Percentiles rank a stretch among this genome's conserved stretches.
Evolutionary conservation across 1,284 basidiomycete species (phyloP).

Genomic region (Fomitopsis pinicola): DNA sequence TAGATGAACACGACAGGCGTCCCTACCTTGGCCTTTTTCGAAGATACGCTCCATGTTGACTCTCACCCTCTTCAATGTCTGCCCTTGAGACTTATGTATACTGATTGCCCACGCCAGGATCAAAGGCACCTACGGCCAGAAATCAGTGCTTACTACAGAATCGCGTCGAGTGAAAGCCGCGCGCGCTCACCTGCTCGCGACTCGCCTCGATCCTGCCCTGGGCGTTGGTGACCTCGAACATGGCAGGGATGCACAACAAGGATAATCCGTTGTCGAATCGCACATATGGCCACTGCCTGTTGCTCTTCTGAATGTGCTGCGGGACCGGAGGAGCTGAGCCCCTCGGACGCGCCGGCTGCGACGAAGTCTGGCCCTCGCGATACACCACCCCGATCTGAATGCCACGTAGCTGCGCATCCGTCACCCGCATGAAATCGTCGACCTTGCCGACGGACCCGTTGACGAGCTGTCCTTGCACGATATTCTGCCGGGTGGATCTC

Average conservation of each 20-base stretch:
- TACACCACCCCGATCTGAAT: conserved; percentile 31
- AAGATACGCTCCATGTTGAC: conserved; percentile 66
- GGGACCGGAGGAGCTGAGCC: background rate
- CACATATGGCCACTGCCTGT: conserved; percentile 49
- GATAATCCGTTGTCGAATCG: conserved; percentile 42
- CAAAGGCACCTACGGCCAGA: conserved; percentile 52
- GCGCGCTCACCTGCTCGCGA: conserved; percentile 42
- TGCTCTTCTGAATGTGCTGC: conserved; percentile 8
- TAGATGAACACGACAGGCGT: background rate
- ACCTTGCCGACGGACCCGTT: conserved; percentile 89
- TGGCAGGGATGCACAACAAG: conserved; percentile 44
- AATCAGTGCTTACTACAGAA: background rate
- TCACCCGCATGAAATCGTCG: conserved; percentile 52
- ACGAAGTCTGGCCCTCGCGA: background rate
- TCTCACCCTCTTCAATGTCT: conserved; percentile 75
- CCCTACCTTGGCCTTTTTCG: conserved; percentile 74
- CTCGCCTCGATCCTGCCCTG: conserved; percentile 47
- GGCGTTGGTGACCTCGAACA: conserved; percentile 56
- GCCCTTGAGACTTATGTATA: conserved; percentile 86
- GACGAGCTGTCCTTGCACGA: conserved; percentile 54
- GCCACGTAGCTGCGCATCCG: conserved; percentile 40
- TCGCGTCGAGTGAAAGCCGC: background rate
- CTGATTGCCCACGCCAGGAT: conserved; percentile 82
- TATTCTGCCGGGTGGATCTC: background rate
- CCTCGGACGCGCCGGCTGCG: too few species aligned